Percentiles rank a stretch among this genome's conserved stretches.
Conservation (phyloP, 768 basidiomycete genomes). For the Cystobasidium onofrii region DNA sequence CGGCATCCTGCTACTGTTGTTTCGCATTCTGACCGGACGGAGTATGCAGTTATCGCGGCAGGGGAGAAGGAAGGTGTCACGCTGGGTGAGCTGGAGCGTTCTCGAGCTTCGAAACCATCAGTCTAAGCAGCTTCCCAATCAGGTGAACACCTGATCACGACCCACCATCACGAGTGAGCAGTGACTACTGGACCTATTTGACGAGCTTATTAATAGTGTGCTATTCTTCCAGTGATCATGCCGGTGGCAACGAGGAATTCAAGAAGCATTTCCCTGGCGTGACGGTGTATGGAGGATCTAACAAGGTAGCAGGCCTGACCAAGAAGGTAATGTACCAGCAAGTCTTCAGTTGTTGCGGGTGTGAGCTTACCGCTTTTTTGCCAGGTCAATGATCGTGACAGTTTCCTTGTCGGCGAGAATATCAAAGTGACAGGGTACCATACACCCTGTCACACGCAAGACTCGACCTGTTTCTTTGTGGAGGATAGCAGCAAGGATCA, state of each 20-base stretch:
- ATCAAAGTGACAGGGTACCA: conserved; percentile 46
- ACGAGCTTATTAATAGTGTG: no score
- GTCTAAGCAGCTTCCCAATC: not conserved
- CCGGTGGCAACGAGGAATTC: conserved; percentile 39
- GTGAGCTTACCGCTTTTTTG: not conserved
- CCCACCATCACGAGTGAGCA: conserved; percentile 48
- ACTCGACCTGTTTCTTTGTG: conserved; percentile 85
- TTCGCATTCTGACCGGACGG: not conserved
- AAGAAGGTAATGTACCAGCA: conserved; percentile 49
- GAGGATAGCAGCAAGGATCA: conserved; percentile 54
- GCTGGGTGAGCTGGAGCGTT: conserved; percentile 54
- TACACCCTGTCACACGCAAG: conserved; percentile 69
- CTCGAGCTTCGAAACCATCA: not conserved
- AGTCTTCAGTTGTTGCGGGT: not conserved
- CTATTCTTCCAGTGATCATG: not conserved
- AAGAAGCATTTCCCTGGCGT: conserved; percentile 50
- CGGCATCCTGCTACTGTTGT: not conserved
- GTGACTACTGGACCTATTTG: not conserved
- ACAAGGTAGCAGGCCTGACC: conserved; percentile 59
- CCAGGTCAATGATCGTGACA: conserved; percentile 64
- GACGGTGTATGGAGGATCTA: conserved; percentile 72
- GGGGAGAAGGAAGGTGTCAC: conserved; percentile 59
- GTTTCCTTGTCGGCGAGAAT: conserved; percentile 56
- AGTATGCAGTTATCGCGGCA: conserved; percentile 51
- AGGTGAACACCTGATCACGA: conserved; percentile 55